Conservation (phyloP, 257 asterid species). For the Solanum dulcamara region DNA sequence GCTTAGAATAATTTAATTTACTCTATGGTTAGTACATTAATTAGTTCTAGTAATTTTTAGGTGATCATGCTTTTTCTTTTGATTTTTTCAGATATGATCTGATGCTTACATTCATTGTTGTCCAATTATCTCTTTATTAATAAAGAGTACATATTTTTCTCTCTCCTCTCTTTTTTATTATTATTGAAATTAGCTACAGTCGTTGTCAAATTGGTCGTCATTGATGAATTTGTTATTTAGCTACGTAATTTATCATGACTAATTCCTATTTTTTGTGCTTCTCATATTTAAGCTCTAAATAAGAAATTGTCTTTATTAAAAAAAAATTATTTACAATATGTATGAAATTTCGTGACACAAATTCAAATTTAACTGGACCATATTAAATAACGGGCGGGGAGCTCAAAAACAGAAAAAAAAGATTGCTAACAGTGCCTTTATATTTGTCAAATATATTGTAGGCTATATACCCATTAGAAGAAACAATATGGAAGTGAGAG, state of each 20-base stretch:
- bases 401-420: too few species aligned
- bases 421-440: not conserved
- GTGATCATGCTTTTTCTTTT: not conserved
- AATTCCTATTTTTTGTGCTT: too few species aligned
- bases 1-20: not conserved
- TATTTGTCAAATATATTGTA: too few species aligned
- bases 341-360: too few species aligned
- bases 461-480: too few species aligned
- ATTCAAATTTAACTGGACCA: too few species aligned
- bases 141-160: not conserved
- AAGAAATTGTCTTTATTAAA: too few species aligned
- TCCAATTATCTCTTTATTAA: not conserved
- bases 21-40: not conserved
- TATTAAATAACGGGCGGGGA: not conserved
- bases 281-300: too few species aligned
- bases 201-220: not conserved
- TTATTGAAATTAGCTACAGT: not conserved
- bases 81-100: not conserved
- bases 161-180: not conserved
- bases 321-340: too few species aligned
- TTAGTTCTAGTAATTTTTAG: not conserved
- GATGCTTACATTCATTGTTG: not conserved
- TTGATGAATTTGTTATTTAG: not conserved
- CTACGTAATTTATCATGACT: too few species aligned
- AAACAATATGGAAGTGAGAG: too few species aligned